Evolutionary conservation across 768 basidiomycete species (phyloP).

Genomic region (Boletus rubropictus): DNA sequence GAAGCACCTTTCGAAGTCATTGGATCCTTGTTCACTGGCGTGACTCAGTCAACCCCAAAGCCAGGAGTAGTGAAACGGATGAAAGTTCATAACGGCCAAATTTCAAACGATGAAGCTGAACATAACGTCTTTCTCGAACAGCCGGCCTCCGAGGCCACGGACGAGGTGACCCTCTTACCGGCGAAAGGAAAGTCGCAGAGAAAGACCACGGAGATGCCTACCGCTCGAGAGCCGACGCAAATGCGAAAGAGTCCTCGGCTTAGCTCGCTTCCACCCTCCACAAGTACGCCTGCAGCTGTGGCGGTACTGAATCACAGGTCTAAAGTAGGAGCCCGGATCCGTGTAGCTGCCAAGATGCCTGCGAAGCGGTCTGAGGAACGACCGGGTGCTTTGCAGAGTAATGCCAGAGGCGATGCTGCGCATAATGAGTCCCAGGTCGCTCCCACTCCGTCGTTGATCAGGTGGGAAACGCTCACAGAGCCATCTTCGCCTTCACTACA

Average conservation of each 20-base stretch:
- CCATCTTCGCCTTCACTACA: constrained; percentile 24
- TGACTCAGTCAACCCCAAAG: constrained; percentile 21
- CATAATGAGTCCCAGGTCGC: background rate
- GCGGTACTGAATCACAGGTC: background rate
- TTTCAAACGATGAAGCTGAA: constrained; percentile 23
- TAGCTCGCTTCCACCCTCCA: constrained; percentile 2
- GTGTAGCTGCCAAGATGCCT: constrained; percentile 10
- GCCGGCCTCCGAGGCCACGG: constrained; percentile 13
- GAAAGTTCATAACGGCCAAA: constrained; percentile 37
- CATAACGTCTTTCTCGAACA: constrained; percentile 21
- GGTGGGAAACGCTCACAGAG: constrained; percentile 31
- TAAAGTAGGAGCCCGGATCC: background rate
- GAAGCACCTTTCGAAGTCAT: constrained; percentile 17
- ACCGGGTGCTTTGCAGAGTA: background rate
- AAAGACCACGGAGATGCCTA: constrained; percentile 13
- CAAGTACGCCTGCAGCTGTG: constrained; percentile 7
- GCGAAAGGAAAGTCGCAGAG: constrained; percentile 15
- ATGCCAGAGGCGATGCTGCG: background rate
- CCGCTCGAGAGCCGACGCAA: constrained; percentile 20
- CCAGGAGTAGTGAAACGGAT: constrained; percentile 37
- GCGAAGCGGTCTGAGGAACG: constrained; percentile 6
- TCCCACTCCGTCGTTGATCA: constrained; percentile 9
- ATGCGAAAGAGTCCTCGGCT: constrained; percentile 19
- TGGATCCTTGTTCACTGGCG: background rate
- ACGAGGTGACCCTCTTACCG: constrained; percentile 19